A percentile compares a stretch with the other conserved stretches of the same genome.
Evolutionary conservation across 257 asterid species (phyloP).

Genomic region (Gardenia jasminoides): DNA sequence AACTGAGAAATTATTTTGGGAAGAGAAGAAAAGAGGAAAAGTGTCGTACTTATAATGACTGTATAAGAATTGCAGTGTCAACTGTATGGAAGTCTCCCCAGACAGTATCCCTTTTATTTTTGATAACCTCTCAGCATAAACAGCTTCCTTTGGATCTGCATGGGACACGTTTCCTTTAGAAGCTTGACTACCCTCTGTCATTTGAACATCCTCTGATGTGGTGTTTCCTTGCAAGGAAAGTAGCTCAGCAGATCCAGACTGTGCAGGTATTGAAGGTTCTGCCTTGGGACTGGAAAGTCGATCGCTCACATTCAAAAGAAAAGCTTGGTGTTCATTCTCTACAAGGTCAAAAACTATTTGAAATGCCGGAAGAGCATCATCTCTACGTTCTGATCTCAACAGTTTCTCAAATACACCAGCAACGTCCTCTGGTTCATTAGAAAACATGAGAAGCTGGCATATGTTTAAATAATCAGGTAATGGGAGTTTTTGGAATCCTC

Average conservation of each 20-base stretch:
- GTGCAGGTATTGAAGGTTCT: constrained; percentile 45
- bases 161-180: constrained; percentile 29
- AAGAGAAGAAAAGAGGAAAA: constrained; percentile 2
- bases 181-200: constrained; percentile 57
- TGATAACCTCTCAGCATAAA: constrained; percentile 61
- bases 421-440: constrained; percentile 79
- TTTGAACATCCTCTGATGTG: constrained; percentile 58
- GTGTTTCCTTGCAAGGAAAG: constrained; percentile 41
- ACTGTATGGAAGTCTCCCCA: constrained; percentile 87
- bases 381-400: constrained; percentile 59
- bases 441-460: constrained; percentile 94
- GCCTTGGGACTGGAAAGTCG: constrained; percentile 57
- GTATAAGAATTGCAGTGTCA: constrained; percentile 87
- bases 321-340: constrained; percentile 90
- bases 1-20: no score
- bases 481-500: constrained; percentile 66
- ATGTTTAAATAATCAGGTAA: constrained; percentile 95
- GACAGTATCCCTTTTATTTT: constrained; percentile 83
- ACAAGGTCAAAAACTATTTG: constrained; percentile 93
- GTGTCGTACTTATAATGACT: constrained; percentile 85
- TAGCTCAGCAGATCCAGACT: constrained; percentile 45
- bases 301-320: constrained; percentile 75
- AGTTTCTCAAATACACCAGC: constrained; percentile 77
- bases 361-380: constrained; percentile 82
- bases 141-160: constrained; percentile 54